Conservation (phyloP, 2,329 filamentous ascomycete species). For the Pseudonectria buxi region DNA sequence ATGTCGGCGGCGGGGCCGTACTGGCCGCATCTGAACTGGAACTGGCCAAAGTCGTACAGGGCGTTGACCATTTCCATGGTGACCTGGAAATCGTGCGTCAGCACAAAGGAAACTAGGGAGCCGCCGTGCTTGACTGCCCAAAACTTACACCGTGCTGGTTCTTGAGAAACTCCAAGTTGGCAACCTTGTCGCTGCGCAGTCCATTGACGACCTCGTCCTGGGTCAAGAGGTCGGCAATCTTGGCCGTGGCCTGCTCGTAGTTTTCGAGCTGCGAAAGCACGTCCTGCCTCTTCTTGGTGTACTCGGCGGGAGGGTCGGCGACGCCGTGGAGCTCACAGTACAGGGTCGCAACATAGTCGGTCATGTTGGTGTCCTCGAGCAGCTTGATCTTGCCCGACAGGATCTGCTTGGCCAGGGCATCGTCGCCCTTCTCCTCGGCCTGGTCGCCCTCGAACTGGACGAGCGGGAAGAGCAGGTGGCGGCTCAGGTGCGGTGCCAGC, state of each 20-base stretch:
- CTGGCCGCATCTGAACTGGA: conserved; percentile 96
- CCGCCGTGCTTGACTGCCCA: conserved; percentile 4
- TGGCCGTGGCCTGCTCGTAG: conserved; percentile 79
- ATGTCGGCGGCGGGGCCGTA: conserved; percentile 86
- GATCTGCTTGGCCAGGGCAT: conserved; percentile 58
- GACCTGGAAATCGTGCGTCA: conserved; percentile 44
- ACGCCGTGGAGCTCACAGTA: conserved; percentile 84
- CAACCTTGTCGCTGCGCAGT: conserved; percentile 91
- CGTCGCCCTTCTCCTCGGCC: conserved; percentile 66
- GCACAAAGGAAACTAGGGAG: conserved; percentile 1
- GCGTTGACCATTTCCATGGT: conserved; percentile 93
- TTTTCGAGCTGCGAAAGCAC: conserved; percentile 77
- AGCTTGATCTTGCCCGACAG: conserved; percentile 86
- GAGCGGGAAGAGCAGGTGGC: conserved; percentile 92
- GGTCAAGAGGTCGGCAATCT: conserved; percentile 79
- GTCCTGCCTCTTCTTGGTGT: conserved; percentile 80
- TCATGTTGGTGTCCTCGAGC: conserved; percentile 97
- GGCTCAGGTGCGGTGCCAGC: conserved; percentile 85
- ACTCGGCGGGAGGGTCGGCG: conserved; percentile 73
- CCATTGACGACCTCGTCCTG: conserved; percentile 87
- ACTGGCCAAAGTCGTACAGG: conserved; percentile 91
- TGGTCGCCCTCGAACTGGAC: conserved; percentile 84
- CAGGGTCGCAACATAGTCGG: conserved; percentile 88
- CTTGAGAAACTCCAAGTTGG: conserved; percentile 97
- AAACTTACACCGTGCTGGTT: conserved; percentile 79